These are phyloP conservation scores for Aspergillus panamensis DNA, from an alignment of 495 filamentous ascomycete species.

Conservation along the genomic window DNA sequence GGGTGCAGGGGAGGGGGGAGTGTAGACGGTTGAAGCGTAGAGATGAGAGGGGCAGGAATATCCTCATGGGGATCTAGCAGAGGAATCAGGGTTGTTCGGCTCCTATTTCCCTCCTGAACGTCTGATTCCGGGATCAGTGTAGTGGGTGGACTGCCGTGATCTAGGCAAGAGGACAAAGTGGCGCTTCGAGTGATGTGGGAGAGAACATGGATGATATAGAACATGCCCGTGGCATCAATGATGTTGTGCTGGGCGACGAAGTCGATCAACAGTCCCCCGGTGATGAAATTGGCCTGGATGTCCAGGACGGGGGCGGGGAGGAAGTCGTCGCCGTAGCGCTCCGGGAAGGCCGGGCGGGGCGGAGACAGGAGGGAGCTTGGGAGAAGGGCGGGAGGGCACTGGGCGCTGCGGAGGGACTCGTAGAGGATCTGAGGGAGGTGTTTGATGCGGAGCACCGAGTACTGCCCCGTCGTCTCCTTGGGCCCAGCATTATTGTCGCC, in stretches of 20 bases:
- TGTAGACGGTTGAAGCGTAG: neutral
- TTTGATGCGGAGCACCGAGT: conserved; percentile 22
- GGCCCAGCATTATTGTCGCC: neutral
- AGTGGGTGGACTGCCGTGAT: neutral
- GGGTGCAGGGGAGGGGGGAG: neutral
- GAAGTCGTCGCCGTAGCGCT: conserved; percentile 24
- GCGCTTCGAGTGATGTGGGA: conserved; percentile 24
- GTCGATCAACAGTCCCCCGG: conserved; percentile 31
- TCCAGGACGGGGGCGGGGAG: conserved; percentile 31
- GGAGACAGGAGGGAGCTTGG: conserved; percentile 24
- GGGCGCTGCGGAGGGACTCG: conserved; percentile 18
- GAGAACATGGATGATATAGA: conserved; percentile 33
- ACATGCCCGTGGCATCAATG: conserved; percentile 36
- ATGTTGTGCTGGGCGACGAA: conserved; percentile 42
- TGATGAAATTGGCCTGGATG: conserved; percentile 35
- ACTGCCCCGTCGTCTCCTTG: neutral
- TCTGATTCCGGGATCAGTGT: conserved; percentile 18
- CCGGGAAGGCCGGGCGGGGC: conserved; percentile 30
- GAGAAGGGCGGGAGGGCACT: conserved; percentile 30
- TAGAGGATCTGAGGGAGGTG: conserved; percentile 25
- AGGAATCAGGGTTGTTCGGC: conserved; percentile 30
- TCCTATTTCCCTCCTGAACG: conserved; percentile 32
- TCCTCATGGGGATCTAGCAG: conserved; percentile 27
- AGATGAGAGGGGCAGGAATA: conserved; percentile 13
- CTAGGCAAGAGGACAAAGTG: neutral